Evolutionary conservation across 1,284 basidiomycete genomes (phyloP), one percentile per base, ranked within the genome.

Genomic region (Phellopilus nigrolimitatus): DNA sequence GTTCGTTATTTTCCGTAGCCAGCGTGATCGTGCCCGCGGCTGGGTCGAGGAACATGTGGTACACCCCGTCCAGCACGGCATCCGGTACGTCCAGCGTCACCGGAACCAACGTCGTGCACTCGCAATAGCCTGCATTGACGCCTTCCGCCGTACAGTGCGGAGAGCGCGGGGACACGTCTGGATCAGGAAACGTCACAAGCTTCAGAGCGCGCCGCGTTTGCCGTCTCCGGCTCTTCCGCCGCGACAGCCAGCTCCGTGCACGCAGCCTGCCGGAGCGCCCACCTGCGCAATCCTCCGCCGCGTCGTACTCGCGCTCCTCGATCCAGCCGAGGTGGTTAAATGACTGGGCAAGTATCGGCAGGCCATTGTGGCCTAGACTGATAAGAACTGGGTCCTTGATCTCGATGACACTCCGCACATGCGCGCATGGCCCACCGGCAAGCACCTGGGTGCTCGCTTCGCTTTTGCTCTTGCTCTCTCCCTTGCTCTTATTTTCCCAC

Each of bases 311-410:
- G 22, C 22, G 17, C 30, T 55, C 53, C 30, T 55, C 53, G 12
- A 55, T 51, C 53, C 53, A 55, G 13, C 53, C 48, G 6, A 55
- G 43, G 36, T 55, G 53, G 31, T 55, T 55, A 25, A 55, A 55
- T 10, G 42, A 44, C 28, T 55, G 53, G 12, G 53, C 48, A 25
- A 55, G 53, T n/a, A 55, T 55, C 25, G 53, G 53, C 6, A 51
- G 38, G 4, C 53, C 47, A 19, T 45, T 43, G 22, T 39, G 33
- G 7, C 51, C 51, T 10, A 53, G 28, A n/a, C 41, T 47, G 38
- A 53, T 53, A 17, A 50, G 27, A 8, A 55, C 53, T 0, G 53
- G 49, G 25, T 51, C 37, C 28, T 3, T 37, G 39, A 55, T 55
- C n/a, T 55, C 49, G 21, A 55, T 43, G 15, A 55, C 49, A 31